phyloP scores from a whole-genome alignment of 2,329 filamentous ascomycete genomes.

The Parastagonospora nodorum region DNA sequence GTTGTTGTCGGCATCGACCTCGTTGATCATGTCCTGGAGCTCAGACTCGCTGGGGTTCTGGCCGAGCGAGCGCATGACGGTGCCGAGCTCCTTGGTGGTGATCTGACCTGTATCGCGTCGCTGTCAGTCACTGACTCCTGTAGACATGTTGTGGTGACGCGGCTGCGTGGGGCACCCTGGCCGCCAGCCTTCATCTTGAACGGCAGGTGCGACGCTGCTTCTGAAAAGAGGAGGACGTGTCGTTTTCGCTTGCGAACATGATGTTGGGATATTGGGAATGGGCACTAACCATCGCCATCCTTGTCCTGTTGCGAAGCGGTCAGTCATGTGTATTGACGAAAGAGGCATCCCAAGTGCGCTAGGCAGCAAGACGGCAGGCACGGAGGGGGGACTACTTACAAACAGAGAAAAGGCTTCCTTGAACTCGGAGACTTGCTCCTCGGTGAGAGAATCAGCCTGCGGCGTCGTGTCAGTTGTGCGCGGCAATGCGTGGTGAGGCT shows the following conservation, averaged over 20 bases:
- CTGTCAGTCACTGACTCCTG: slow-evolving; percentile 26
- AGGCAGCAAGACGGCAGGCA: slow-evolving; percentile 29
- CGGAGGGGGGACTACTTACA: slow-evolving; percentile 66
- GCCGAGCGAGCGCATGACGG: slow-evolving; percentile 67
- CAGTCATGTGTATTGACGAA: slow-evolving; percentile 23
- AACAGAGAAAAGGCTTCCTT: slow-evolving; percentile 99
- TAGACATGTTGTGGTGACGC: slow-evolving; percentile 7
- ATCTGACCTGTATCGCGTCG: slow-evolving; percentile 58
- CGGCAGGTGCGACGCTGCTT: background rate
- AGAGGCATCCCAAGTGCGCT: slow-evolving; percentile 5
- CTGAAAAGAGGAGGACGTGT: background rate
- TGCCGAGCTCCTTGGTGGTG: slow-evolving; percentile 66
- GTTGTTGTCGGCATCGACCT: slow-evolving; percentile 68
- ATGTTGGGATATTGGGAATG: slow-evolving; percentile 1
- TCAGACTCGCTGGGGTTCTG: slow-evolving; percentile 67
- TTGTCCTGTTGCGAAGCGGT: slow-evolving; percentile 55
- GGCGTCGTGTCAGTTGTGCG: slow-evolving; percentile 29
- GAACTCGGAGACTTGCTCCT: slow-evolving; percentile 99
- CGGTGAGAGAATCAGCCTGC: slow-evolving; percentile 96
- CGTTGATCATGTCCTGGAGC: slow-evolving; percentile 70
- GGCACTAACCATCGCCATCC: slow-evolving; percentile 60
- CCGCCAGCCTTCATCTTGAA: background rate
- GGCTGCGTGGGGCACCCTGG: slow-evolving; percentile 3
- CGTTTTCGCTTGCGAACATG: background rate
- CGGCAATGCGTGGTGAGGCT: slow-evolving; percentile 14